Conservation (phyloP, 257 asterid genomes). For the Solanum chiquidenum region DNA sequence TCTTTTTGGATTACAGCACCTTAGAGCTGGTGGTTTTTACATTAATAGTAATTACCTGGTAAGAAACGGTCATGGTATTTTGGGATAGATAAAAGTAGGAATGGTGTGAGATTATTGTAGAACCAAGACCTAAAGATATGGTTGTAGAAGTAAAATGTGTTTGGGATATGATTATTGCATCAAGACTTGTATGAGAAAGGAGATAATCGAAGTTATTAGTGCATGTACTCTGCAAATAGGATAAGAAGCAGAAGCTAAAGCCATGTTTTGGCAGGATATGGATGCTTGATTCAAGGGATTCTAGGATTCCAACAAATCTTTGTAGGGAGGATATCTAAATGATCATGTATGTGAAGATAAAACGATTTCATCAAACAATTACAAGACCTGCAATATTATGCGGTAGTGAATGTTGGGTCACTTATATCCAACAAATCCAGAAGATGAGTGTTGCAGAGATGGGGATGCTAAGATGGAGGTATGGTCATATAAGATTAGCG, state of each 20-base stretch:
- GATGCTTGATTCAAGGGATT: background rate
- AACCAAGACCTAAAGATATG: background rate
- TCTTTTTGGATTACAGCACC: background rate
- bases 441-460: background rate
- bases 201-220: background rate
- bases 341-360: background rate
- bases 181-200: background rate
- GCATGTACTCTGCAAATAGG: background rate
- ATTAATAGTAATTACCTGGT: background rate
- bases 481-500: background rate
- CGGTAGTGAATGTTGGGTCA: background rate
- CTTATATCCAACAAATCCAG: background rate
- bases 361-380: background rate
- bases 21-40: background rate
- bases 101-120: background rate
- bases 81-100: background rate
- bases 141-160: background rate
- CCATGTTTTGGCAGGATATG: background rate
- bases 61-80: background rate
- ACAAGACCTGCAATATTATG: background rate
- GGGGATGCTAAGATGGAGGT: background rate
- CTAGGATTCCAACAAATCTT: background rate
- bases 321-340: background rate
- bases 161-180: background rate
- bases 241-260: background rate